Evolutionary conservation across 1,284 basidiomycete species (phyloP).

Genomic region (Cronartium quercuum): DNA sequence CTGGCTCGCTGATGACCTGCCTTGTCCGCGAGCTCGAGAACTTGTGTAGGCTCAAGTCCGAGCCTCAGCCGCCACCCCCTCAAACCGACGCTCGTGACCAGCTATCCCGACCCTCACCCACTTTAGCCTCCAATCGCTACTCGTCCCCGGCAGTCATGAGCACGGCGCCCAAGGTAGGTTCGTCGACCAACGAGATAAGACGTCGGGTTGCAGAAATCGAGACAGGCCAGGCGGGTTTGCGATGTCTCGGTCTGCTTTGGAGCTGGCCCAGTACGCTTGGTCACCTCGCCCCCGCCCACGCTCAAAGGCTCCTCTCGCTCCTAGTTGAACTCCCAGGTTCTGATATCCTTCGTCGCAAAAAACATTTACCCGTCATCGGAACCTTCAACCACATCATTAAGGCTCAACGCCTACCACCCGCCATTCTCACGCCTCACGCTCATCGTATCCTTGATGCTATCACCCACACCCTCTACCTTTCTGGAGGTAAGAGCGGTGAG

Average conservation of each 20-base stretch:
- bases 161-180: slow-evolving; percentile 4
- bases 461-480: slow-evolving; percentile 23
- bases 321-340: slow-evolving; percentile 17
- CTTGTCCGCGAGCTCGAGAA: slow-evolving; percentile 30
- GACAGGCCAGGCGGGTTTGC: slow-evolving; percentile 25
- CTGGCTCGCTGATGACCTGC: slow-evolving; percentile 15
- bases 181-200: slow-evolving; percentile 33
- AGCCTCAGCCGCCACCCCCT: background rate
- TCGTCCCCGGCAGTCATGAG: background rate
- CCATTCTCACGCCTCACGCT: slow-evolving; percentile 10
- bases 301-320: slow-evolving; percentile 11
- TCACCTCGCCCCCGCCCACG: slow-evolving; percentile 9
- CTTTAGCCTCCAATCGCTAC: background rate
- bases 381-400: slow-evolving; percentile 29
- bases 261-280: slow-evolving; percentile 23
- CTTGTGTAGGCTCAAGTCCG: slow-evolving; percentile 1
- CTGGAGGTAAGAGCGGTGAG: slow-evolving; percentile 31
- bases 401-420: background rate
- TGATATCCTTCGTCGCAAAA: slow-evolving; percentile 28
- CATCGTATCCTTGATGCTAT: slow-evolving; percentile 14
- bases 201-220: slow-evolving; percentile 34
- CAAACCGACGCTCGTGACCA: background rate
- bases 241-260: slow-evolving; percentile 27
- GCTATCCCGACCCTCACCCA: slow-evolving; percentile 1
- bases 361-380: slow-evolving; percentile 18